A percentile compares a stretch with the other conserved stretches of the same genome.
phyloP scores from a whole-genome alignment of 148 eudicot genomes.

The Cornus suecica region DNA sequence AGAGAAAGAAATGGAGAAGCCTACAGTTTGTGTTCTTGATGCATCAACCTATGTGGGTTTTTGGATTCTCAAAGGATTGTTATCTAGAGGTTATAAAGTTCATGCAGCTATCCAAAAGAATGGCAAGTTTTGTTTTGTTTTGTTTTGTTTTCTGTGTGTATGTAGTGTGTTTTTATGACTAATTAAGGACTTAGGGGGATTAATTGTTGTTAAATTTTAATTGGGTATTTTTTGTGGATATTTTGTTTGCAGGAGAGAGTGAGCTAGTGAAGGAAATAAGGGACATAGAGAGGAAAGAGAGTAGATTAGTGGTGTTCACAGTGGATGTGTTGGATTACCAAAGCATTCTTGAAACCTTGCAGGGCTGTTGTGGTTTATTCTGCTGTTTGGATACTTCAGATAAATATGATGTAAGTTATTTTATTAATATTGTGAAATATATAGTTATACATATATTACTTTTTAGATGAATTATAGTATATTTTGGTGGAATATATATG shows the following conservation, averaged over 20 bases:
- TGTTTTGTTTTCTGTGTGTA: neutral
- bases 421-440: neutral
- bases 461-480: neutral
- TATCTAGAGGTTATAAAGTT: constrained; percentile 33
- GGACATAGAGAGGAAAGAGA: constrained; percentile 30
- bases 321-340: constrained; percentile 46
- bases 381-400: constrained; percentile 37
- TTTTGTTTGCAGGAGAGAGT: constrained; percentile 28
- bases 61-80: constrained; percentile 33
- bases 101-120: constrained; percentile 36
- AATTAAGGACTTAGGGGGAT: neutral
- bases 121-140: constrained; percentile 25
- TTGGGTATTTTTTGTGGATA: neutral
- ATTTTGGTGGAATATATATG: constrained; percentile 9
- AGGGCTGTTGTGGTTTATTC: constrained; percentile 40
- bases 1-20: constrained; percentile 2
- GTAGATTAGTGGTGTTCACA: constrained; percentile 23
- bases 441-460: neutral
- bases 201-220: neutral
- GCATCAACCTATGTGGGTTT: constrained; percentile 50
- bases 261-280: constrained; percentile 35
- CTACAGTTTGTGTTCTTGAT: constrained; percentile 49
- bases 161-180: neutral
- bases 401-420: constrained; percentile 36
- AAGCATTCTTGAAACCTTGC: constrained; percentile 39